Conservation (phyloP, 2,329 filamentous ascomycete species). For the Cytospora leucostoma region DNA sequence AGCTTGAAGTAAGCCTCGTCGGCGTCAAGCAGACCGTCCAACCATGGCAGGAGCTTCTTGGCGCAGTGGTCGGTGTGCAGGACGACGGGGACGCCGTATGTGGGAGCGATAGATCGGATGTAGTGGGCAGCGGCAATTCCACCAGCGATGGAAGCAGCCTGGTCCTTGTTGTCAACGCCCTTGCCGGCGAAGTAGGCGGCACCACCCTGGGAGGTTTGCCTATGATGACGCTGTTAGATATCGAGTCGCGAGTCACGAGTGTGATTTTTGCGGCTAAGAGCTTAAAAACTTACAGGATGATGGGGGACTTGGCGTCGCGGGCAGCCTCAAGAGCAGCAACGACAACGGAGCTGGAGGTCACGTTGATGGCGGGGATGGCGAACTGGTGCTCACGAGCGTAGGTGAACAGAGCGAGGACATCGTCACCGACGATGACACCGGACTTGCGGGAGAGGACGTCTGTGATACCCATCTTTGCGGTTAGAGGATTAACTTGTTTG, state of each 20-base stretch:
- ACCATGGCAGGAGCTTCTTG: slow-evolving; percentile 98
- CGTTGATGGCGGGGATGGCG: slow-evolving; percentile 89
- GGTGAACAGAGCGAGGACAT: slow-evolving; percentile 67
- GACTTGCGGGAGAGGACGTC: slow-evolving; percentile 63
- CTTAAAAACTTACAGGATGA: slow-evolving; percentile 62
- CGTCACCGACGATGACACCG: slow-evolving; percentile 62
- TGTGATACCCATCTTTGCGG: slow-evolving; percentile 43
- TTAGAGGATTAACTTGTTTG: neutral
- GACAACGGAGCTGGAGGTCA: slow-evolving; percentile 79
- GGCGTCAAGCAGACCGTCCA: slow-evolving; percentile 92
- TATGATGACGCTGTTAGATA: slow-evolving; percentile 1
- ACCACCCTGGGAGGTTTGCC: slow-evolving; percentile 87
- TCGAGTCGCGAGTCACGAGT: neutral
- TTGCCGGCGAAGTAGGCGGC: slow-evolving; percentile 91
- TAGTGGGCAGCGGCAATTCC: slow-evolving; percentile 89
- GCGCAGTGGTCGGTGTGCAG: slow-evolving; percentile 98
- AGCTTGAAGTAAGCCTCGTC: slow-evolving; percentile 96
- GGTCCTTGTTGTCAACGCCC: slow-evolving; percentile 79
- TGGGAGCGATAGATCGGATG: slow-evolving; percentile 82
- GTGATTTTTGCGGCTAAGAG: too few species aligned
- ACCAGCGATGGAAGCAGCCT: slow-evolving; percentile 86
- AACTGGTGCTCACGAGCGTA: slow-evolving; percentile 86
- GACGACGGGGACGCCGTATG: slow-evolving; percentile 87
- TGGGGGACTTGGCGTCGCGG: slow-evolving; percentile 84
- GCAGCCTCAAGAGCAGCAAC: slow-evolving; percentile 92